These are phyloP conservation scores for Cicer chorassanicum DNA, from an alignment of 306 rosid genomes.

Conservation along the genomic window DNA sequence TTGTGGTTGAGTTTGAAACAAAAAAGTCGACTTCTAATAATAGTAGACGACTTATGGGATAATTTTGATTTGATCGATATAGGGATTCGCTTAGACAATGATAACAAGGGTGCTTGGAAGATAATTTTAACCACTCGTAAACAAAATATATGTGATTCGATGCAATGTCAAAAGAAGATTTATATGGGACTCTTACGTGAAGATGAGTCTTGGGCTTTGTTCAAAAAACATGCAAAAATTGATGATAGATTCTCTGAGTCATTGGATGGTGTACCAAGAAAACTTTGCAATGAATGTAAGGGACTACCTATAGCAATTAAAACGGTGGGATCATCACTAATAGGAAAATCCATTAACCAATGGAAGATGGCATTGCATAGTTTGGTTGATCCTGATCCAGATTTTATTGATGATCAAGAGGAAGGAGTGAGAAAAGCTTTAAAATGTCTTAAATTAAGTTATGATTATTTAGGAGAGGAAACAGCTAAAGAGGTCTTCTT, in stretches of 20 bases:
- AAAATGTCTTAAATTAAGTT: constrained; percentile 13
- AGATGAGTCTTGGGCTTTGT: constrained; percentile 25
- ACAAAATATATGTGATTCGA: constrained; percentile 1
- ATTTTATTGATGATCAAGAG: not conserved
- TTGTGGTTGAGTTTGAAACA: constrained; percentile 14
- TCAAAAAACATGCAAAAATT: not conserved
- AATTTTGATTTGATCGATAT: not conserved
- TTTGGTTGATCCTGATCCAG: not conserved
- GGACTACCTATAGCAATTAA: constrained; percentile 16
- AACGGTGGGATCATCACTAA: constrained; percentile 14
- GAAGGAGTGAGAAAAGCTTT: constrained; percentile 18
- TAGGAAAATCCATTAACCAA: not conserved
- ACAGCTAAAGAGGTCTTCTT: not conserved
- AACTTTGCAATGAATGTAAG: constrained; percentile 12
- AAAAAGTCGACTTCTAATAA: not conserved
- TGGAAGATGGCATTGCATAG: not conserved
- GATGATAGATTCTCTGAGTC: not conserved
- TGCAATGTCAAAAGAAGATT: constrained; percentile 22
- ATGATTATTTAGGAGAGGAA: constrained; percentile 14
- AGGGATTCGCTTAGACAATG: constrained; percentile 1
- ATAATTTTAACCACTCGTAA: constrained; percentile 9
- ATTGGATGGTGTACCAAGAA: constrained; percentile 1
- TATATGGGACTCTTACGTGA: not conserved
- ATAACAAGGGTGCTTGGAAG: not conserved
- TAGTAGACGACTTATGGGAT: constrained; percentile 16